Evolutionary conservation across 331 rosid genomes (phyloP).

Genomic region (Cydonia oblonga): DNA sequence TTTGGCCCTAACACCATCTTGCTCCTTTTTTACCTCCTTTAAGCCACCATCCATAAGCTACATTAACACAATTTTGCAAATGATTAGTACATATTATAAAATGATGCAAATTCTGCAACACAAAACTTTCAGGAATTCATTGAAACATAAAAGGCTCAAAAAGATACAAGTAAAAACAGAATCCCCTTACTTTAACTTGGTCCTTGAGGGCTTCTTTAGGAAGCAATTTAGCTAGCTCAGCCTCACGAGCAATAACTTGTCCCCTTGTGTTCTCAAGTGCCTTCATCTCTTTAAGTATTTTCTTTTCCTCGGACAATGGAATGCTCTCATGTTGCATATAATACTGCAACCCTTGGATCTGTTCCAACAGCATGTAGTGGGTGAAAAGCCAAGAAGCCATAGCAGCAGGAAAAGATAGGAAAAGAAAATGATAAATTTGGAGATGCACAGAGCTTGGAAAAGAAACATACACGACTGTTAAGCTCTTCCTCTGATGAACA

Average conservation of each 20-base stretch:
- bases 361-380: conserved; percentile 10
- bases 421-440: conserved; percentile 9
- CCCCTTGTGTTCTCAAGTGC: conserved; percentile 91
- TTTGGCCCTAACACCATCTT: conserved; percentile 57
- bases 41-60: conserved; percentile 83
- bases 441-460: conserved; percentile 9
- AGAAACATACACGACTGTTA: conserved; percentile 39
- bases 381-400: neutral
- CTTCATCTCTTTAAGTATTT: conserved; percentile 73
- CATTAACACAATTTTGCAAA: conserved; percentile 13
- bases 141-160: neutral
- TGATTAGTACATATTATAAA: neutral
- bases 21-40: conserved; percentile 88
- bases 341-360: conserved; percentile 73
- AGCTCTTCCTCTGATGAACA: conserved; percentile 95
- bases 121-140: neutral
- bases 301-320: conserved; percentile 76
- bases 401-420: neutral
- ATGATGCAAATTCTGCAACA: neutral
- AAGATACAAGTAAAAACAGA: neutral
- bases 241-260: conserved; percentile 72
- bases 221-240: conserved; percentile 62
- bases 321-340: conserved; percentile 93
- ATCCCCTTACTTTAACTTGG: conserved; percentile 67
- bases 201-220: conserved; percentile 65